Conservation (phyloP, 495 filamentous ascomycete species). For the Clohesyomyces aquaticus region DNA sequence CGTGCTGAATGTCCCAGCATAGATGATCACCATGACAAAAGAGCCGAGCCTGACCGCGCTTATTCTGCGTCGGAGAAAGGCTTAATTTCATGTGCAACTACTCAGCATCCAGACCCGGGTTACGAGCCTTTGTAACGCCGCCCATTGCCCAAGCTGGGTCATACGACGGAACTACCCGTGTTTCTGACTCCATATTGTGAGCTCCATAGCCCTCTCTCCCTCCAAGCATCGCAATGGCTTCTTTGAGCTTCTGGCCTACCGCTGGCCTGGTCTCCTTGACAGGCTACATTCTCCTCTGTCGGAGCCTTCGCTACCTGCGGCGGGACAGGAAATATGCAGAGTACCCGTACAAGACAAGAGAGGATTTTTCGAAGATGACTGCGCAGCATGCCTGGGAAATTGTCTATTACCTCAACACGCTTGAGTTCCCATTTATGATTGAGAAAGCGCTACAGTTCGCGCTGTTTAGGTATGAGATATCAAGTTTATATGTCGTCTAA, state of each 20-base stretch:
- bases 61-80: too few relatives aligned
- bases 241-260: not conserved
- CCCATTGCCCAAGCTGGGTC: too few relatives aligned
- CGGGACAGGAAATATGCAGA: conserved; percentile 14
- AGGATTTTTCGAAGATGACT: conserved; percentile 27
- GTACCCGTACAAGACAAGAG: conserved; percentile 35
- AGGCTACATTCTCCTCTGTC: conserved; percentile 16
- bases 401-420: not conserved
- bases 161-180: too few relatives aligned
- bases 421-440: conserved; percentile 52
- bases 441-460: conserved; percentile 65
- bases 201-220: not conserved
- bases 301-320: conserved; percentile 22
- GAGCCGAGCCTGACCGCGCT: too few relatives aligned
- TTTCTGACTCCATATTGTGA: too few relatives aligned
- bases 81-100: too few relatives aligned
- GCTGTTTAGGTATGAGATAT: conserved; percentile 55
- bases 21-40: too few relatives aligned
- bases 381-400: conserved; percentile 32
- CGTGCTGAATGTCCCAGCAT: too few relatives aligned
- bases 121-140: too few relatives aligned
- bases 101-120: too few relatives aligned
- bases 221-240: not conserved
- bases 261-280: not conserved
- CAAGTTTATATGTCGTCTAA: not conserved